phyloP scores from a whole-genome alignment of 179 eudicot species.

The Vitellaria paradoxa region DNA sequence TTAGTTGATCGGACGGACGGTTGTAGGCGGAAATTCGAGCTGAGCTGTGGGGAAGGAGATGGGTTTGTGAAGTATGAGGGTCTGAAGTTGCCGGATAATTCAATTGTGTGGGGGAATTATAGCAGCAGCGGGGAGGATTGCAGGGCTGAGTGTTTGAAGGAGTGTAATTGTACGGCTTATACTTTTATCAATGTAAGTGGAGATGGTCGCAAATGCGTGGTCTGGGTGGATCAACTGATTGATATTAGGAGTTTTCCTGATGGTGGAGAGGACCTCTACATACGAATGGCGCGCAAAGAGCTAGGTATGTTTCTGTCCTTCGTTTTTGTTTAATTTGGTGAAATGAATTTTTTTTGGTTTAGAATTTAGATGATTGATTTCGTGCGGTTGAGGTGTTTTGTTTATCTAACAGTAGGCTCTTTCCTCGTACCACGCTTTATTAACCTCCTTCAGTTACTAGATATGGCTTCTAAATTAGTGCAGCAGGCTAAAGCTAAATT shows the following conservation, averaged over 20 bases:
- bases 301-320: slow-evolving; percentile 10
- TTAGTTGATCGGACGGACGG: slow-evolving; percentile 4
- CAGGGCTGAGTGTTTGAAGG: slow-evolving; percentile 11
- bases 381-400: too few relatives aligned
- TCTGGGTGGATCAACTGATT: slow-evolving; percentile 16
- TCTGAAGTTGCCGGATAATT: slow-evolving; percentile 23
- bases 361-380: not conserved
- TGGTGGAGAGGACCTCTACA: slow-evolving; percentile 25
- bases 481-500: too few relatives aligned
- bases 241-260: slow-evolving; percentile 19
- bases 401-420: too few relatives aligned
- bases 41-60: slow-evolving; percentile 21
- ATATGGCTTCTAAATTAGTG: too few relatives aligned
- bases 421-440: too few relatives aligned
- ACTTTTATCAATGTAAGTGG: slow-evolving; percentile 19
- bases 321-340: not conserved
- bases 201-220: slow-evolving; percentile 21
- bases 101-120: slow-evolving; percentile 8
- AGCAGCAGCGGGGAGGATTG: slow-evolving; percentile 10
- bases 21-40: slow-evolving; percentile 10
- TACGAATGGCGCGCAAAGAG: slow-evolving; percentile 26
- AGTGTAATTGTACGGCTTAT: slow-evolving; percentile 22
- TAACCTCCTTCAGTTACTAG: too few relatives aligned
- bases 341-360: not conserved
- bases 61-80: slow-evolving; percentile 12